Base-by-base conservation (phyloP, 768 basidiomycete genomes). In the Trametes cingulata region DNA sequence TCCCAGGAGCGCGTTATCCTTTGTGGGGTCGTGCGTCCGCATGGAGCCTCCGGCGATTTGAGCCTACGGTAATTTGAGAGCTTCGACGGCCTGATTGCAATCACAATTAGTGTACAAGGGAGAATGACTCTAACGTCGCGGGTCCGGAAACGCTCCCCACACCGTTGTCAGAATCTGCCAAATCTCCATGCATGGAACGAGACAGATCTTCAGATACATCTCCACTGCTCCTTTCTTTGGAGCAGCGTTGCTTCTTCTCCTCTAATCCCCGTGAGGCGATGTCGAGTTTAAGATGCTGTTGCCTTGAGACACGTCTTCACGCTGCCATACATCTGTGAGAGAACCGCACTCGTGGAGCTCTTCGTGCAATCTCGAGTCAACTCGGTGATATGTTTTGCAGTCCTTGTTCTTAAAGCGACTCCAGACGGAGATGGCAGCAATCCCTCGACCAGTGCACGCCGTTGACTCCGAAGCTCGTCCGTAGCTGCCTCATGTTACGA, bases 161-260 rank as follows among this genome's bases (percentile, higher is more conserved):
- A 10, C 40, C 47, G 17, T 55, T 57, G 60, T 61, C 60, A 61
- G 40, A 51, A 50, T 55, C 60, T 61, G 60, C 60, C 60, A 61
- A 33, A 50, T 39, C 40, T 59, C 17, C 24, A 15, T 19, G 17
- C 39, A 20, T 25, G 43, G 3, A 22, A 10, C 22, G 19, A 40
- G 51, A 19, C 4, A 29, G 13, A 59, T 59, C 58, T 59, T 5
- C 3, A 57, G 47, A 57, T 57, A 2, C 47, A 57, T 49, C 56
- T 57, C 25, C n/a, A 45, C 2, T 20, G 7, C 33, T 6, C 1
- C 20, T 15, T 9, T 19, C 8, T 17, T 22, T 17, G 17, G 35
- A 19, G 13, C 19, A 6, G 20, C 13, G 27, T 4, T 17, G 37
- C 15, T 19, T 19, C 24, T 42, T 15, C 36, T 12, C 14, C 33